phyloP scores from a whole-genome alignment of 164 flowering plant species.

The Berberis vulgaris region DNA sequence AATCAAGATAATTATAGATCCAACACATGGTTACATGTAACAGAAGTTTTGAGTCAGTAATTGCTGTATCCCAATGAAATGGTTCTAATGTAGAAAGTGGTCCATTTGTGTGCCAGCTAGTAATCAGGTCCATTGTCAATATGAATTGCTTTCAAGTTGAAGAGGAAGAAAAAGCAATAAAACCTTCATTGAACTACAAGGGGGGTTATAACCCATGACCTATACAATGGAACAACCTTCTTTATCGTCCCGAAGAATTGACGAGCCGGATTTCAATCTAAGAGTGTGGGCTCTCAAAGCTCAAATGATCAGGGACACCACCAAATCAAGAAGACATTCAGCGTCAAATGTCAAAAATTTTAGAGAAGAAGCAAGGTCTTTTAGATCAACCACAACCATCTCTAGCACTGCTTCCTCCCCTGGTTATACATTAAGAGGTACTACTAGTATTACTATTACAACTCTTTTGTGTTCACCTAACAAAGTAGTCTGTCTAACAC shows the following conservation, averaged over 20 bases:
- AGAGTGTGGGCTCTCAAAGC: conserved; percentile 57
- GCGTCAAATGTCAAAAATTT: conserved; percentile 54
- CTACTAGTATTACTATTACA: neutral
- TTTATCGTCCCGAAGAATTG: conserved; percentile 14
- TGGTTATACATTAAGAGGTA: conserved; percentile 63
- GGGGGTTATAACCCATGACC: too few relatives aligned
- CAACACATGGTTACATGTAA: too few relatives aligned
- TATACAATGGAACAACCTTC: conserved; percentile 24
- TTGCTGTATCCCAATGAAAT: too few relatives aligned
- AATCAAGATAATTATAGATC: too few relatives aligned
- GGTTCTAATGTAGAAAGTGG: too few relatives aligned
- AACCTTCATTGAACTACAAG: too few relatives aligned
- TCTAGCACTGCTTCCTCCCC: conserved; percentile 91
- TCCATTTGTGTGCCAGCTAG: too few relatives aligned
- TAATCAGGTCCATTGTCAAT: too few relatives aligned
- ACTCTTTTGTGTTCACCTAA: neutral
- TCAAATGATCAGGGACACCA: conserved; percentile 41
- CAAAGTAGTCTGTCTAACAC: neutral
- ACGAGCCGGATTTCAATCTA: conserved; percentile 41
- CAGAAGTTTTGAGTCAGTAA: too few relatives aligned
- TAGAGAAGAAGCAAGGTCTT: conserved; percentile 62
- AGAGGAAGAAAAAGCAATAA: too few relatives aligned
- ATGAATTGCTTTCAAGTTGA: too few relatives aligned
- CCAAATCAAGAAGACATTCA: conserved; percentile 56
- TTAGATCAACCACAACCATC: conserved; percentile 49